Evolutionary conservation across 202 grass and related monocot genomes (phyloP), one percentile per base, ranked within the genome.

Genomic region (Setaria viridis): DNA sequence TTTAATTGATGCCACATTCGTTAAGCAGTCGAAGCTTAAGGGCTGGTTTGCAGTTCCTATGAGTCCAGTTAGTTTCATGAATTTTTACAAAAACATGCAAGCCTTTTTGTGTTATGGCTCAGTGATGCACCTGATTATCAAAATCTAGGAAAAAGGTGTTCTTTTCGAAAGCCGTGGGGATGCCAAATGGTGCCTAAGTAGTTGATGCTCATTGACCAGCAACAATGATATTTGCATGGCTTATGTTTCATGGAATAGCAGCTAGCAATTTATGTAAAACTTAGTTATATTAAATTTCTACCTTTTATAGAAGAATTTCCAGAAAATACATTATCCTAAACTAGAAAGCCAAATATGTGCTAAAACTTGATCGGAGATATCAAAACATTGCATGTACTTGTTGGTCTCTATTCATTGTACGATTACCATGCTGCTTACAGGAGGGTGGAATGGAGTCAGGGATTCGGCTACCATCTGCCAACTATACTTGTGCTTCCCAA

Each of bases 351-450:
- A 33, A 63, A 34, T 12, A 34, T 30, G 25, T 25, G 25, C 25
- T 25, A 25, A 25, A 25, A 25, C 55, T 57, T 57, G 17, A 55
- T 55, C 19, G 19, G 55, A 7, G 55, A n/a, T 51, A 15, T 53
- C 6, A 32, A 19, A 53, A 70, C 3, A 13, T 50, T 50, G 48
- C 45, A 41, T 41, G 5, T 41, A 41, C 39, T 41, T 41, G 39
- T 46, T 46, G 7, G 45, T 46, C 10, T 3, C 11, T 13, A 59
- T 46, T 78, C 21, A 2, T 67, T 37, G n/a, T 59, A 29, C 58
- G 32, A 16, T 16, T 60, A 19, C 49, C n/a, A 70, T 60, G 9
- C 11, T 72, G 71, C 66, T 46, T 87, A 7, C 58, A 67, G 76
- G 59, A 66, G 21, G 12, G 43, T 57, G 60, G 42, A 86, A 57